phyloP scores from a whole-genome alignment of 2,329 filamentous ascomycete genomes.

The Colletotrichum horii region DNA sequence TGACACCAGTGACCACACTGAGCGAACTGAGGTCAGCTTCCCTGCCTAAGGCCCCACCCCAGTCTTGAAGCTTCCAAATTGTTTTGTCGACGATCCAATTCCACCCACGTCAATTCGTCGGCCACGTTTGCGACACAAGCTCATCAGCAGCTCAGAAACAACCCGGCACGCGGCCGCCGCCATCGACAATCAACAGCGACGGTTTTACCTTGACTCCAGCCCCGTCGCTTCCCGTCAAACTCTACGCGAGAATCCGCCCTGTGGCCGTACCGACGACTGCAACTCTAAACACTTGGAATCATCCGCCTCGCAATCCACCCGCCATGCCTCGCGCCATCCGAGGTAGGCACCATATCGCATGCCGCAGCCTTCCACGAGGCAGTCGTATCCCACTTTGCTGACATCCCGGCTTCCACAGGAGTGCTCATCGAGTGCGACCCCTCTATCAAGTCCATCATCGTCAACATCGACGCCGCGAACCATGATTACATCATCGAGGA shows the following conservation, averaged over 20 bases:
- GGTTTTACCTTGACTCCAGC: neutral
- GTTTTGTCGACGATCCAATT: neutral
- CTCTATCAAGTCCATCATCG: constrained; percentile 86
- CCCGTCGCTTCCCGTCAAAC: neutral
- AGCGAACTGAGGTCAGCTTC: neutral
- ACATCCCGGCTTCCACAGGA: constrained; percentile 46
- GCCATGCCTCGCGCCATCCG: constrained; percentile 63
- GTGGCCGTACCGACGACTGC: neutral
- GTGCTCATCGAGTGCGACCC: constrained; percentile 83
- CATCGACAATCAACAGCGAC: neutral
- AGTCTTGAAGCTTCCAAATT: constrained; percentile 1
- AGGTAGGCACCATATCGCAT: constrained; percentile 40
- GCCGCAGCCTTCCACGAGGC: neutral
- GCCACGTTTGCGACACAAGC: neutral
- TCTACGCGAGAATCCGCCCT: neutral
- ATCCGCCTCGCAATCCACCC: neutral
- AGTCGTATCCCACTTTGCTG: constrained; percentile 2
- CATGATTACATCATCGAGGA: constrained; percentile 82
- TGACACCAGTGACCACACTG: neutral
- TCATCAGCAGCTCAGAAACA: neutral
- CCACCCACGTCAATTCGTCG: neutral
- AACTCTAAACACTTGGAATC: neutral
- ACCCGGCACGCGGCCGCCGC: neutral
- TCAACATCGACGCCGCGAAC: constrained; percentile 73
- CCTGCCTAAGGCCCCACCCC: constrained; percentile 1